Evolutionary conservation across 106 monocot species (phyloP).

Genomic region (Apostasia ramifera): DNA sequence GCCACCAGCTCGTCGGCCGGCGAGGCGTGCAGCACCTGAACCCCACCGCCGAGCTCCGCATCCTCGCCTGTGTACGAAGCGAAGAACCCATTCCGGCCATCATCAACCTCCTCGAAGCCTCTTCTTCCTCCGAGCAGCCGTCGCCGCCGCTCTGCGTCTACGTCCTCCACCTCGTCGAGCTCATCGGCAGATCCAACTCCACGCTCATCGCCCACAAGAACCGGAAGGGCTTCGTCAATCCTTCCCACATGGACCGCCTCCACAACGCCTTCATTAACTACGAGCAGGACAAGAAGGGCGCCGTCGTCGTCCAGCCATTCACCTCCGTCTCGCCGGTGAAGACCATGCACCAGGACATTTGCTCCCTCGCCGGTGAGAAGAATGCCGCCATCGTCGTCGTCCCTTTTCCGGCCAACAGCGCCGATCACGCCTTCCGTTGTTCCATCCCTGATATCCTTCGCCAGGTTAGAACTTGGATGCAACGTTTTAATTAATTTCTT

Average conservation of each 20-base stretch:
- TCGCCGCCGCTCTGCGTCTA: slow-evolving; percentile 22
- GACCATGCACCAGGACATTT: slow-evolving; percentile 46
- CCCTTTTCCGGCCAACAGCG: slow-evolving; percentile 16
- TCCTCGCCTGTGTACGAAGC: slow-evolving; percentile 20
- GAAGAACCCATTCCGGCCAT: slow-evolving; percentile 21
- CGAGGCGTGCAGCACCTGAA: slow-evolving; percentile 13
- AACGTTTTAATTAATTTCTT: too few species aligned
- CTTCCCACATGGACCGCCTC: slow-evolving; percentile 25
- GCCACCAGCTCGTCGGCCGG: neutral
- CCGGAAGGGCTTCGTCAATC: slow-evolving; percentile 29
- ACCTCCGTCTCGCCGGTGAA: slow-evolving; percentile 25
- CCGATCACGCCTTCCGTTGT: slow-evolving; percentile 6
- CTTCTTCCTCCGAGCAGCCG: neutral
- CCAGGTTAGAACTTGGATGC: slow-evolving; percentile 5
- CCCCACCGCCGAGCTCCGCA: slow-evolving; percentile 22
- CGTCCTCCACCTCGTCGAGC: slow-evolving; percentile 40
- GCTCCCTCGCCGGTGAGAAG: slow-evolving; percentile 26
- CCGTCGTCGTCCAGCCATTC: slow-evolving; percentile 25
- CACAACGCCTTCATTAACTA: slow-evolving; percentile 29
- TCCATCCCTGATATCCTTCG: slow-evolving; percentile 5
- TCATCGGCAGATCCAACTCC: slow-evolving; percentile 20
- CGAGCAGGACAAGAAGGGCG: slow-evolving; percentile 26
- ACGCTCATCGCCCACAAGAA: slow-evolving; percentile 28
- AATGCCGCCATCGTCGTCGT: slow-evolving; percentile 18
- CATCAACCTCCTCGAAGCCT: slow-evolving; percentile 26